These are phyloP conservation scores for Groenewaldozyma sp. DNA, from an alignment of 1,139 yeast species.

Conservation along the genomic window DNA sequence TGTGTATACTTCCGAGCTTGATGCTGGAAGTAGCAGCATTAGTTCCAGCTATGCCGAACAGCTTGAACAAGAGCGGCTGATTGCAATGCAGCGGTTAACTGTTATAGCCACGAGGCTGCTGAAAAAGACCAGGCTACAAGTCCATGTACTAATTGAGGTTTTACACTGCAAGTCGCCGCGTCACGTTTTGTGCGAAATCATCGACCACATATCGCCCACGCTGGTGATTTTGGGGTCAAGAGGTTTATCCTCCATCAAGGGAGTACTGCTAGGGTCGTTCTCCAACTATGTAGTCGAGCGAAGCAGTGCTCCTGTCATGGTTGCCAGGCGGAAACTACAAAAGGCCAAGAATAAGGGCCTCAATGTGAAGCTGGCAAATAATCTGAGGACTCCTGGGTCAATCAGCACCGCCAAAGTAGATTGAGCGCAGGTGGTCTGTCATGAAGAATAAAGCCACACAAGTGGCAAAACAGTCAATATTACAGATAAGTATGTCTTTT, in stretches of 20 bases:
- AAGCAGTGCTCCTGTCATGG: slow-evolving; percentile 83
- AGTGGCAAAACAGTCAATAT: no score
- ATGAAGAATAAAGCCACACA: no score
- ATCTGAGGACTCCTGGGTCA: slow-evolving; percentile 24
- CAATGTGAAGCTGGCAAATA: slow-evolving; percentile 35
- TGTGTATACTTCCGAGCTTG: slow-evolving; percentile 70
- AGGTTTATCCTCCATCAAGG: slow-evolving; percentile 67
- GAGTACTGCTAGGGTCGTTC: slow-evolving; percentile 66
- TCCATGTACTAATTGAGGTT: slow-evolving; percentile 67
- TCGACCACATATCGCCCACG: slow-evolving; percentile 74
- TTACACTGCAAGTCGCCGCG: slow-evolving; percentile 83
- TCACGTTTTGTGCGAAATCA: slow-evolving; percentile 72
- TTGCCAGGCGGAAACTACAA: slow-evolving; percentile 74
- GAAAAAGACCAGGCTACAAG: slow-evolving; percentile 63
- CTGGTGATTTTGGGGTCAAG: slow-evolving; percentile 76
- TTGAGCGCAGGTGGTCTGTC: slow-evolving; percentile 11
- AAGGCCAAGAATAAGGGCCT: slow-evolving; percentile 51
- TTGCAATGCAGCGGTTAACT: slow-evolving; percentile 55
- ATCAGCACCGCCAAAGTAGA: slow-evolving; percentile 23
- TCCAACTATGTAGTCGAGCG: slow-evolving; percentile 70
- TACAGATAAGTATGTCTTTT: no score
- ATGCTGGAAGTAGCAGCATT: slow-evolving; percentile 29
- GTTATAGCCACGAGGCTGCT: slow-evolving; percentile 50
- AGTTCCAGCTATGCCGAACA: slow-evolving; percentile 20
- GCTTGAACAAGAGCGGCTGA: slow-evolving; percentile 39